These are phyloP conservation scores for Colletotrichum musicola DNA, from an alignment of 2,329 filamentous ascomycete species.

Conservation along the genomic window DNA sequence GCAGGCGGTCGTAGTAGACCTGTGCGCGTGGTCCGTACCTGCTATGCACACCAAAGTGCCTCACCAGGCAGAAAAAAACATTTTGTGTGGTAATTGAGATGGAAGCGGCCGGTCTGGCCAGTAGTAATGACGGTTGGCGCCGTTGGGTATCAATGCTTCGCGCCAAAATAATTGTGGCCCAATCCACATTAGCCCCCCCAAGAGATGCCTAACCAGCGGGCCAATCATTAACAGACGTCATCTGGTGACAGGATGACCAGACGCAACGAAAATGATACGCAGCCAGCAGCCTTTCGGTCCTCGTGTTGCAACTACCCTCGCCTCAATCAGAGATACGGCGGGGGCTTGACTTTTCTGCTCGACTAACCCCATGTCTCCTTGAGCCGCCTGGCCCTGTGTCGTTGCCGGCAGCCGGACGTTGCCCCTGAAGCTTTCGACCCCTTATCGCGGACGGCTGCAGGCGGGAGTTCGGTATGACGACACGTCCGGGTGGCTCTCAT, in stretches of 20 bases:
- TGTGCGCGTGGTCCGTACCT: no score
- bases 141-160: constrained; percentile 56
- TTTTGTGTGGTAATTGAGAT: no score
- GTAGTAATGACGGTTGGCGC: constrained; percentile 35
- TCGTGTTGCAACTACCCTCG: neutral
- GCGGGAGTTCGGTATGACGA: constrained; percentile 34
- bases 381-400: neutral
- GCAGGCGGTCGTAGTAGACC: no score
- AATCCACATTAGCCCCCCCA: constrained; percentile 43
- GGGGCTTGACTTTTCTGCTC: neutral
- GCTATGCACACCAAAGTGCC: no score
- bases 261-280: constrained; percentile 21
- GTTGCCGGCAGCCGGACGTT: neutral
- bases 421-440: constrained; percentile 4
- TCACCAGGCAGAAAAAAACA: no score
- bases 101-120: no score
- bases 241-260: constrained; percentile 27
- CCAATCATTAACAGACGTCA: constrained; percentile 35
- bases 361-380: neutral
- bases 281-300: neutral
- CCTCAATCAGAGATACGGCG: neutral
- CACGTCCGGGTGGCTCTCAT: constrained; percentile 18
- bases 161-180: constrained; percentile 51
- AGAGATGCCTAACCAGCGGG: constrained; percentile 32
- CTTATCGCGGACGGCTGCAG: constrained; percentile 22